Evolutionary conservation across 345 rosid species (phyloP), one percentile per base, ranked within the genome.

Genomic region (Citrus trifoliata): DNA sequence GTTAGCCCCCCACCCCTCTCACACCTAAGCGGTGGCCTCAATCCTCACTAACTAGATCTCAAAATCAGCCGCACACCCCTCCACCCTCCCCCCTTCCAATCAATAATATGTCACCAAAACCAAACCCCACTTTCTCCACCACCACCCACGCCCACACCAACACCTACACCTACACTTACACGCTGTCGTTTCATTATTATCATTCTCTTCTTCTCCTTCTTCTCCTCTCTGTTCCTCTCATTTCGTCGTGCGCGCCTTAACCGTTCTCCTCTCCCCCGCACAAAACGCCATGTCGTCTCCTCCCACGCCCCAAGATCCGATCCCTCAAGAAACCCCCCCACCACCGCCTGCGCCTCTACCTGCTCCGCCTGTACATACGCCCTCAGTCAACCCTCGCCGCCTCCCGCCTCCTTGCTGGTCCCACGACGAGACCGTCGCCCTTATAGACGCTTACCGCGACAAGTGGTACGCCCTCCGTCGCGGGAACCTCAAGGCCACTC

Each of bases 381-480:
- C 86, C 28, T 37, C 87, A 1, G 81, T 86, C 48, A 87, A 74
- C 72, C 91, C 94, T 0, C 91, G 98, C 35, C 96, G 98, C 35
- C 91, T 95, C 22, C 98, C 98, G 2, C 99, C 98, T 30, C 98
- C 97, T 13, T 93, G 98, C 76, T 95, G 98, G 98, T 90, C 98
- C 51, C 95, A 80, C 58, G 98, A 93, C 33, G 98, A 95, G 78
- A 95, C 98, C 46, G 81, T 83, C 33, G 96, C 94, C 27, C 83
- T 95, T 7, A 93, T 95, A 60, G 98, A 95, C 65, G 91, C 83
- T 0, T 95, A 95, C 85, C 87, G 96, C 16, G 98, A 95, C 64
- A 93, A 91, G 85, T 93, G 99, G 99, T 87, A 88, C 80, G 72
- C 93, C 27, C 98, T 95, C 62, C 91, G 95, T 79, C 96, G 98